Conservation (phyloP, 768 basidiomycete genomes). For the Tephrocybe rancida region DNA sequence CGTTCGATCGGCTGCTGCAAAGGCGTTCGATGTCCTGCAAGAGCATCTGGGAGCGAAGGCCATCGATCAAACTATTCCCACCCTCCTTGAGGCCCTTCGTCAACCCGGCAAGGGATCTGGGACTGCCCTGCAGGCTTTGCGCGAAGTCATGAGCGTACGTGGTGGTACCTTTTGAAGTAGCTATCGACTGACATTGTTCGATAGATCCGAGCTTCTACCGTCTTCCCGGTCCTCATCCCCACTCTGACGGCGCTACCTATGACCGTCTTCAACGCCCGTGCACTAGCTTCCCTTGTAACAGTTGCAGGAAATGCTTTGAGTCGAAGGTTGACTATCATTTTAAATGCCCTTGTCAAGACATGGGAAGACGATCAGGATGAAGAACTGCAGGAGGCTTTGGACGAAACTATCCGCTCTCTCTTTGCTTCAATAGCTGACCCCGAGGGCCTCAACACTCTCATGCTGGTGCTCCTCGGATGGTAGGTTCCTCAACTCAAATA, state of each 20-base stretch:
- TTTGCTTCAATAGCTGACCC: constrained; percentile 79
- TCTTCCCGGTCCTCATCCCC: constrained; percentile 97
- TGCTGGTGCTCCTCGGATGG: constrained; percentile 91
- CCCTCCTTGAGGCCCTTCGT: constrained; percentile 88
- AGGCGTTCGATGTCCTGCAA: constrained; percentile 88
- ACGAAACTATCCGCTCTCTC: constrained; percentile 75
- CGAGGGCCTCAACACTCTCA: constrained; percentile 88
- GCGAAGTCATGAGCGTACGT: constrained; percentile 91
- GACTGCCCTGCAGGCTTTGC: constrained; percentile 90
- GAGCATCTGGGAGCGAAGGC: constrained; percentile 88
- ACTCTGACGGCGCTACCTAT: constrained; percentile 90
- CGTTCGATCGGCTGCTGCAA: constrained; percentile 89
- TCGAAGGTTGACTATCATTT: constrained; percentile 75
- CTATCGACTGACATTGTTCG: constrained; percentile 6
- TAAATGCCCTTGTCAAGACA: constrained; percentile 79
- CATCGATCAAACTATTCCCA: constrained; percentile 96
- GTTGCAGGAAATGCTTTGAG: constrained; percentile 93
- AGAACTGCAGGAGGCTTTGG: constrained; percentile 69
- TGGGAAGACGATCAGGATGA: constrained; percentile 70
- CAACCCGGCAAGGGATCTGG: constrained; percentile 94
- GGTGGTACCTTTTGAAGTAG: background rate
- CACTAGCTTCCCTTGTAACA: constrained; percentile 86
- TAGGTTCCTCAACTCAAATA: constrained; percentile 35
- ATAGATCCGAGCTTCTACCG: constrained; percentile 89
- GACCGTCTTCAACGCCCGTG: constrained; percentile 93